These are phyloP conservation scores for Mucor sp. DNA, from an alignment of 371 early-diverging fungal genomes.

Conservation along the genomic window DNA sequence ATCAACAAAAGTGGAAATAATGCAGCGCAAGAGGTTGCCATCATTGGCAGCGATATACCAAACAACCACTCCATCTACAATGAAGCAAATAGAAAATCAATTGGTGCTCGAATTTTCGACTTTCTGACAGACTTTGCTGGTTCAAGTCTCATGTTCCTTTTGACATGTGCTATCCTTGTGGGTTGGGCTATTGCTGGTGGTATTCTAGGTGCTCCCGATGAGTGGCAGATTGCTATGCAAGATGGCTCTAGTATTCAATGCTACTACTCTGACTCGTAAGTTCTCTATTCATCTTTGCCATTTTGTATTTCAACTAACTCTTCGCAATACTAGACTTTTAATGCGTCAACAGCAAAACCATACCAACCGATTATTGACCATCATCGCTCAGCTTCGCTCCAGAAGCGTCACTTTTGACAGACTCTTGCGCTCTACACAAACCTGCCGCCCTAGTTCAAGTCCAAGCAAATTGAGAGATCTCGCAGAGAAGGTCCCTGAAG, in stretches of 20 bases:
- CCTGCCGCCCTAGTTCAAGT: background rate
- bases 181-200: constrained; percentile 21
- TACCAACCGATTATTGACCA: constrained; percentile 2
- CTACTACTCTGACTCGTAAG: constrained; percentile 21
- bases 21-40: background rate
- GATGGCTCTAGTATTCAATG: constrained; percentile 27
- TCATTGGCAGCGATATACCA: constrained; percentile 1
- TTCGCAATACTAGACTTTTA: constrained; percentile 9
- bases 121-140: constrained; percentile 15
- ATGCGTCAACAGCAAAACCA: constrained; percentile 30
- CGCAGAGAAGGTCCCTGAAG: background rate
- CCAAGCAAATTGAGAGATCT: background rate
- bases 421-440: background rate
- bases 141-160: constrained; percentile 13
- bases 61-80: background rate
- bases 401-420: constrained; percentile 5
- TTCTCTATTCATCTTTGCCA: background rate
- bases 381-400: constrained; percentile 19
- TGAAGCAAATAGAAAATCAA: background rate
- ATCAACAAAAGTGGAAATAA: background rate
- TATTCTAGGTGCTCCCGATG: constrained; percentile 15
- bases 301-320: background rate
- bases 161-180: constrained; percentile 8
- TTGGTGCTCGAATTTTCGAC: constrained; percentile 14
- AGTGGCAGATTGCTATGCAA: constrained; percentile 31